Conservation (phyloP, 78 protist genomes). For the Mastigamoeba balamuthi region DNA sequence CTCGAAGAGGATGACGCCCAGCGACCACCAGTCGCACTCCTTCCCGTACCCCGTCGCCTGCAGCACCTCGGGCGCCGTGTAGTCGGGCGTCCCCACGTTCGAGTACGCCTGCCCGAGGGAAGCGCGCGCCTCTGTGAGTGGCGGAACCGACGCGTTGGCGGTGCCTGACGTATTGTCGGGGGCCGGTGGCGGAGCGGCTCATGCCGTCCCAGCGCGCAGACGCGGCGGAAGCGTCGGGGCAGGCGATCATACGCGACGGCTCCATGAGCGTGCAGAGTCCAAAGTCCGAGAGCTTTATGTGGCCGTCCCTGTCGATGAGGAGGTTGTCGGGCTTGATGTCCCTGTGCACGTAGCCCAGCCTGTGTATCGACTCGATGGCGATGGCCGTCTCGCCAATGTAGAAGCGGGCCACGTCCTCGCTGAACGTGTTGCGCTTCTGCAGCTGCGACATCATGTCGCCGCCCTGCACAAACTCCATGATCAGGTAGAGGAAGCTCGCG, state of each 20-base stretch:
- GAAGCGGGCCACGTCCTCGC: slow-evolving; percentile 59
- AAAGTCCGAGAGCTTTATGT: slow-evolving; percentile 33
- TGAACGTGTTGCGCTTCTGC: slow-evolving; percentile 52
- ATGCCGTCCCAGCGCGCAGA: background rate
- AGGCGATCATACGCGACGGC: background rate
- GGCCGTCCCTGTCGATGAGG: slow-evolving; percentile 30
- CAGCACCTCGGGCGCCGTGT: slow-evolving; percentile 87
- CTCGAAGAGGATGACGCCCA: slow-evolving; percentile 82
- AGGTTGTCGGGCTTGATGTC: slow-evolving; percentile 54
- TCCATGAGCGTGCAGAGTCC: slow-evolving; percentile 44
- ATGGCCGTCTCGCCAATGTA: slow-evolving; percentile 74
- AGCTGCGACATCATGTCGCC: slow-evolving; percentile 78
- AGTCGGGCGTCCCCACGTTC: slow-evolving; percentile 82
- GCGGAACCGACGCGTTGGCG: background rate
- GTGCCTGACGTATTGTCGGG: background rate
- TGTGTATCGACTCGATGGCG: slow-evolving; percentile 74
- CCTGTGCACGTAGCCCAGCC: slow-evolving; percentile 59
- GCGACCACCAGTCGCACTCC: slow-evolving; percentile 86
- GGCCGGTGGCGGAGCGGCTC: background rate
- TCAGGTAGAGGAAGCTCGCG: slow-evolving; percentile 48
- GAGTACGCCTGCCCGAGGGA: slow-evolving; percentile 41
- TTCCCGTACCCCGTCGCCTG: slow-evolving; percentile 69
- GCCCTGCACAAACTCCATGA: slow-evolving; percentile 74
- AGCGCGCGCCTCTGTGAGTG: background rate
- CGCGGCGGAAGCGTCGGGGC: background rate